Base-by-base conservation (phyloP, 2,329 filamentous ascomycete genomes). In the Xylariales sp. region DNA sequence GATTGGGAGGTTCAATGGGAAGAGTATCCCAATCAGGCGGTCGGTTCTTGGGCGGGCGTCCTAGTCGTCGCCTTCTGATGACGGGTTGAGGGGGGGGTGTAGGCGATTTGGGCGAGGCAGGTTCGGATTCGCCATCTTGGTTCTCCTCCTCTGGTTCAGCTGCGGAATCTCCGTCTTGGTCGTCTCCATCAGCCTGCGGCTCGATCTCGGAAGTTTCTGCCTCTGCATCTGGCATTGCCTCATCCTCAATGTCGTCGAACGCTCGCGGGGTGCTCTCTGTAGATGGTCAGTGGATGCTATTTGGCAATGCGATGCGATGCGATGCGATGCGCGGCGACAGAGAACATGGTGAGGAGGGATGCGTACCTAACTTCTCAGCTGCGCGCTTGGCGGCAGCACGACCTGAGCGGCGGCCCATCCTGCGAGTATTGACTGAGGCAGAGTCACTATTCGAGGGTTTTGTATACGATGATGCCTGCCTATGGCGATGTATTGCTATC, bases 11-110 rank as follows among this genome's bases (percentile, higher is more conserved):
- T 39, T 77, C 76, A 38, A 80, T 69, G 1, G 59, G 59, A 51
- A 77, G 74, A 31, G 71, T 68, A 57, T 90, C 83, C 80, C 85
- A 91, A 59, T 88, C 87, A 4, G 87, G 80, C 1, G 86, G 86
- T 37, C 81, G 77, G 59, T 89, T 90, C 73, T 93, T 94, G 1
- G 88, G 87, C 3, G 88, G 88, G 10, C 89, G 80, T 15, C 89
- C 89, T n/a, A 90, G 74, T 39, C 88, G 82, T 63, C 86, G 86
- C 56, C 84, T 79, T 40, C 86, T 80, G 45, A 88, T 74, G 33
- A 84, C 74, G 18, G 77, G 75, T 44, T 73, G 78, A 19, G 80
- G 80, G 2, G 71, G 70, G 15, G 76, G 74, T 1, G 72, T 69
- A 1, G 75, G 71, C 9, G 76, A 71, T 54, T 78, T 77, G 27